phyloP scores from a whole-genome alignment of 2,329 filamentous ascomycete genomes.

The Neopestalotiopsis sp. region DNA sequence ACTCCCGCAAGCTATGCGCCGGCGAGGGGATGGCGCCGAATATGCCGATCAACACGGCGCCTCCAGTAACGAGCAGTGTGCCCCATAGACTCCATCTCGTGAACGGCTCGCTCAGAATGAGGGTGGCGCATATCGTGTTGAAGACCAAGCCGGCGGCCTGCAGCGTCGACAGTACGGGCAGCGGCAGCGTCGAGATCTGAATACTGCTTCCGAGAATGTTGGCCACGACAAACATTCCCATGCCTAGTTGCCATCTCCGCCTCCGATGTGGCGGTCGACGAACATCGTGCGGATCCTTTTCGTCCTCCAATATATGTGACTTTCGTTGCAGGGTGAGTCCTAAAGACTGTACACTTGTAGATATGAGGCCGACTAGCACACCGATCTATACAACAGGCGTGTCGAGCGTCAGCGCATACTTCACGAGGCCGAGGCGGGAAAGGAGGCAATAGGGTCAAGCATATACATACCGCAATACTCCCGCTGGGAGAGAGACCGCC shows the following conservation, averaged over 20 bases:
- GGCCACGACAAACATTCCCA: slow-evolving; percentile 95
- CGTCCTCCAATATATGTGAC: slow-evolving; percentile 96
- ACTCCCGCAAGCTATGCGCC: slow-evolving; percentile 83
- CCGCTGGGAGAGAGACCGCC: slow-evolving; percentile 79
- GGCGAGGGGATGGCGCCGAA: slow-evolving; percentile 95
- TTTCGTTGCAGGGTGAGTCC: slow-evolving; percentile 96
- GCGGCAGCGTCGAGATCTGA: slow-evolving; percentile 93
- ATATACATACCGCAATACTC: slow-evolving; percentile 71
- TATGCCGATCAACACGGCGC: slow-evolving; percentile 88
- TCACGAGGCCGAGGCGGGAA: neutral
- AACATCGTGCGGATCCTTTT: slow-evolving; percentile 79
- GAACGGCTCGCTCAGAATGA: slow-evolving; percentile 92
- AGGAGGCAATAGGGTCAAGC: neutral
- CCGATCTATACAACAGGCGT: slow-evolving; percentile 67
- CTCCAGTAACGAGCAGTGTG: slow-evolving; percentile 83
- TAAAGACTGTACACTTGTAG: slow-evolving; percentile 92
- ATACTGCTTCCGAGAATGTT: slow-evolving; percentile 95
- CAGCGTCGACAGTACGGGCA: slow-evolving; percentile 92
- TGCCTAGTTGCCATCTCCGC: slow-evolving; percentile 93
- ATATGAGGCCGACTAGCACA: slow-evolving; percentile 89
- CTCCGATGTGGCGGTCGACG: slow-evolving; percentile 87
- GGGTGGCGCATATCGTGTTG: slow-evolving; percentile 95
- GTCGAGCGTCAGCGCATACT: slow-evolving; percentile 3
- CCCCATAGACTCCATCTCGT: slow-evolving; percentile 91
- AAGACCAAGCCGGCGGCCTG: slow-evolving; percentile 97